A percentile compares a stretch with the other conserved stretches of the same genome.
phyloP scores from a whole-genome alignment of 768 basidiomycete species.

The Naematelia aurantialba region DNA sequence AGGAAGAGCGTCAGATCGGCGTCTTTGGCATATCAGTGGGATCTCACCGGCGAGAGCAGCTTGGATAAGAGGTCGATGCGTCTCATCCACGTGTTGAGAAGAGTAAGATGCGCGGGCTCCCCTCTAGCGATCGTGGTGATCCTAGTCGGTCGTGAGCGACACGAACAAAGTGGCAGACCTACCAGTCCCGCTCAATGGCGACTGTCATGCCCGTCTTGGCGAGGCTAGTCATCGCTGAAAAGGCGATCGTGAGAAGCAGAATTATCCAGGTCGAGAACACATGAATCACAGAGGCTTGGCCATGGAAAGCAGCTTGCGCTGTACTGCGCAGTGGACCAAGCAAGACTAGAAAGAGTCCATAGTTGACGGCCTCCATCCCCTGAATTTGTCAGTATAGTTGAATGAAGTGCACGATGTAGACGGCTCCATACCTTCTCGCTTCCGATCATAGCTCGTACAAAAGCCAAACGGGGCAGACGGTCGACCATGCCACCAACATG shows the following conservation, averaged over 20 bases:
- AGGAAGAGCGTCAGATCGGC: slow-evolving; percentile 1
- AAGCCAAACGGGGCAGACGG: slow-evolving; percentile 19
- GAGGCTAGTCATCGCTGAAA: slow-evolving; percentile 28
- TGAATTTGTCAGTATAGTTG: neutral
- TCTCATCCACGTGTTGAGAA: slow-evolving; percentile 43
- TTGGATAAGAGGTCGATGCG: slow-evolving; percentile 43
- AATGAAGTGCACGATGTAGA: neutral
- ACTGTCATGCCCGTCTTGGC: slow-evolving; percentile 40
- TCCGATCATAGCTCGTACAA: slow-evolving; percentile 32
- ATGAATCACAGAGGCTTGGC: neutral
- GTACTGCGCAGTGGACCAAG: slow-evolving; percentile 18
- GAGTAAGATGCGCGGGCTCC: slow-evolving; percentile 24
- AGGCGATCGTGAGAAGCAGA: slow-evolving; percentile 28
- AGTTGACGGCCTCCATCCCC: slow-evolving; percentile 22
- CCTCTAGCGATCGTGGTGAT: slow-evolving; percentile 42
- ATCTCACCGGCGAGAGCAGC: slow-evolving; percentile 35
- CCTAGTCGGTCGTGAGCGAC: slow-evolving; percentile 15
- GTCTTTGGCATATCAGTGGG: neutral
- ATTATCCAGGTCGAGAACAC: slow-evolving; percentile 15
- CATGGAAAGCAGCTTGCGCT: slow-evolving; percentile 27
- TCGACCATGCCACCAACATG: slow-evolving; percentile 47
- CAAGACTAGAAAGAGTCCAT: slow-evolving; percentile 31
- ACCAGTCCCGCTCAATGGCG: slow-evolving; percentile 49
- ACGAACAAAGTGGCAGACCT: slow-evolving; percentile 7
- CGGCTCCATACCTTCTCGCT: slow-evolving; percentile 39